Evolutionary conservation across 31 red algal genomes (phyloP).

Genomic region (Porphyra umbilicalis): DNA sequence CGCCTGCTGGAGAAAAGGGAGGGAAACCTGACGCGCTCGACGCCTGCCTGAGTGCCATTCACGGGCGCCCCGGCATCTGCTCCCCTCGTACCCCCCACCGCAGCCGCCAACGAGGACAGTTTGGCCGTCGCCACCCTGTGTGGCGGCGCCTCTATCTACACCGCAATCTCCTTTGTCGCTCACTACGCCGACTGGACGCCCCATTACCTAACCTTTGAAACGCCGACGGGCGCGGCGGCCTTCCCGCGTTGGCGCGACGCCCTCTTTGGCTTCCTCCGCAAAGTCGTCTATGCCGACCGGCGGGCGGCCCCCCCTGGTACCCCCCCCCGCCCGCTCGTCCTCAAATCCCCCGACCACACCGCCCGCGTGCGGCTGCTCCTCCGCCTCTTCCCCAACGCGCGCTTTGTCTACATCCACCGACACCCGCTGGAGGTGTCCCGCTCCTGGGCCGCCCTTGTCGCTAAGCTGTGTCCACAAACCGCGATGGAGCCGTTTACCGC

Average conservation of each 20-base stretch:
- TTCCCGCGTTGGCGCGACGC: conserved; percentile 1
- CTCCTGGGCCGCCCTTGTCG: too few relatives aligned
- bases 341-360: neutral
- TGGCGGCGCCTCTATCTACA: conserved; percentile 1
- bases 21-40: too few relatives aligned
- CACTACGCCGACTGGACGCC: neutral
- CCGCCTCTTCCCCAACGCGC: neutral
- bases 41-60: too few relatives aligned
- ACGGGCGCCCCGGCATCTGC: too few relatives aligned
- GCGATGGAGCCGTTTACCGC: neutral
- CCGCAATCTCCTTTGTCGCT: neutral
- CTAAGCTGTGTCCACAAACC: neutral
- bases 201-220: neutral
- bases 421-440: neutral
- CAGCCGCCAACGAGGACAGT: conserved; percentile 1
- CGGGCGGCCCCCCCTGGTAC: neutral
- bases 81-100: too few relatives aligned
- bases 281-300: neutral
- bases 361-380: neutral
- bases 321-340: neutral
- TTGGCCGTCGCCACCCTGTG: neutral
- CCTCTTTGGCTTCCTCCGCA: conserved; percentile 2
- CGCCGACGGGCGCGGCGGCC: neutral
- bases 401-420: neutral
- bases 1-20: too few relatives aligned